phyloP scores from a whole-genome alignment of 495 filamentous ascomycete genomes.

The Xylaria palmicola region DNA sequence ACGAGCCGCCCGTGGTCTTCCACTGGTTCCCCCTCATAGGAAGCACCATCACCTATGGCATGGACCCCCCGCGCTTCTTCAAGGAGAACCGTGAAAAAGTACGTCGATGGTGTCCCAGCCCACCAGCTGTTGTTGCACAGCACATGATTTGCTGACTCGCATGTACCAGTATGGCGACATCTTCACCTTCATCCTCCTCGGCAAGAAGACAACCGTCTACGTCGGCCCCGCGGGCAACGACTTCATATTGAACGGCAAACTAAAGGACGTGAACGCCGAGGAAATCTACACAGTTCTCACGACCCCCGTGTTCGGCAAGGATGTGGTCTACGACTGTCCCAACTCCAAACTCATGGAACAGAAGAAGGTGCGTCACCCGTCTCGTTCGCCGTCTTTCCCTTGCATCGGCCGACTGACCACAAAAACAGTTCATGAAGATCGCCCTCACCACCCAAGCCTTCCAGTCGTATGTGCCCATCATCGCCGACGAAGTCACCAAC shows the following conservation, averaged over 20 bases:
- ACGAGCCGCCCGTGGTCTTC: constrained; percentile 78
- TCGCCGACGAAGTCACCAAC: constrained; percentile 69
- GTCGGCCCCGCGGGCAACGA: constrained; percentile 79
- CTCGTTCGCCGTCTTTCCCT: constrained; percentile 6
- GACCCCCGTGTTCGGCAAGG: constrained; percentile 80
- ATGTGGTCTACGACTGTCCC: constrained; percentile 86
- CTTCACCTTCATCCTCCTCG: constrained; percentile 77
- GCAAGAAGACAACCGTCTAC: constrained; percentile 72
- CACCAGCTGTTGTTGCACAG: too few species aligned
- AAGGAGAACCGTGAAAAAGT: constrained; percentile 69
- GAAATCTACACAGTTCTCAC: constrained; percentile 80
- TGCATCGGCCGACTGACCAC: constrained; percentile 3
- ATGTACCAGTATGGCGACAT: constrained; percentile 66
- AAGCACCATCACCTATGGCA: constrained; percentile 77
- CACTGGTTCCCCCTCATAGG: constrained; percentile 81
- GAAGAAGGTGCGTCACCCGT: constrained; percentile 53
- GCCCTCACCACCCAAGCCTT: constrained; percentile 77
- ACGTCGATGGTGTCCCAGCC: constrained; percentile 15
- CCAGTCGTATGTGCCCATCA: constrained; percentile 73
- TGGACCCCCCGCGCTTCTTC: constrained; percentile 81
- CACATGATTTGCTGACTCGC: constrained; percentile 1
- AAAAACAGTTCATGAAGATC: constrained; percentile 76
- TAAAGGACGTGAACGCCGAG: constrained; percentile 77
- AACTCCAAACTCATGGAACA: constrained; percentile 85
- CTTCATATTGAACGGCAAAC: constrained; percentile 83